Evolutionary conservation across 75 land plant species (phyloP), one percentile per base, ranked within the genome.

Genomic region (Selaginella tamariscina): DNA sequence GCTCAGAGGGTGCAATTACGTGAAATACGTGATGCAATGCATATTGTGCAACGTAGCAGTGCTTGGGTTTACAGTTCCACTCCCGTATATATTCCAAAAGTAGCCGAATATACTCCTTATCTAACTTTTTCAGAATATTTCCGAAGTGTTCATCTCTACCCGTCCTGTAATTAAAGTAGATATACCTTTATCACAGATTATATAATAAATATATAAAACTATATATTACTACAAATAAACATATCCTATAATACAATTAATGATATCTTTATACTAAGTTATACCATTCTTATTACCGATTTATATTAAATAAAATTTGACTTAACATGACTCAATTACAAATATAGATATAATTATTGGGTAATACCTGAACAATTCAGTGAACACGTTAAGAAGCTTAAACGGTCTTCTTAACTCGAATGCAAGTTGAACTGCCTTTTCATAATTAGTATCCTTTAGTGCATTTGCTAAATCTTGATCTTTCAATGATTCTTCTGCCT

Each of bases 401-500:
- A 87, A 85, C 29, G 98, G 91, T 57, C 88, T 80, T 28, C 82
- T 81, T 29, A 94, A 81, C 63, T 89, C 96, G 79, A 87, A 85
- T 64, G 91, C 91, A 33, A 94, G 76, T 71, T 82, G 86, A 30
- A 94, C 80, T 29, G 98, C 98, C 72, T 77, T 89, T 0, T 68
- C 71, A 77, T 87, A 94, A 70, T 94, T 83, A 44, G 85, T 82
- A 82, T 89, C 88, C 22, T 68, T 70, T n/a, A 87, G 70, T 54
- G 98, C 98, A 87, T 89, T 89, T 66, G 88, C 83, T 66, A 94
- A 77, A 39, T 89, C 96, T 65, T 89, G 91, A 32, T 86, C 91
- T 75, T 76, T 89, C 65, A 89, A 56, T 31, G 79, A 73, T 57
- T 70, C 96, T 74, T 94, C 98, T 56, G 81, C 96, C 98, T 94